phyloP scores from a whole-genome alignment of 768 basidiomycete species.

The Tylopilus rubrobrunneus region DNA sequence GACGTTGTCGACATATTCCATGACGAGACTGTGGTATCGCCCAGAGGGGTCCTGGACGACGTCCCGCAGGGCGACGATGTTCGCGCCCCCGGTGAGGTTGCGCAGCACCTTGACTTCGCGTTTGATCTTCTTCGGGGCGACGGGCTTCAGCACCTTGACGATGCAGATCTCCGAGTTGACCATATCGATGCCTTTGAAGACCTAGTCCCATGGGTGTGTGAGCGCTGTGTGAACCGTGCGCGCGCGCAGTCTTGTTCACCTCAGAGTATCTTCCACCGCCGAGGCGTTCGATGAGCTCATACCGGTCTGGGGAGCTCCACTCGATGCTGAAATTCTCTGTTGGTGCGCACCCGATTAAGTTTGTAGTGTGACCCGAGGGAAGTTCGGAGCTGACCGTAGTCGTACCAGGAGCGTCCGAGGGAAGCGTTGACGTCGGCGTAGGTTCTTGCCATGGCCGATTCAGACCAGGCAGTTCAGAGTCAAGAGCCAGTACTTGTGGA shows the following conservation, averaged over 20 bases:
- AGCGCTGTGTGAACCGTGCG: background rate
- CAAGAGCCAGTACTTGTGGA: conserved; percentile 16
- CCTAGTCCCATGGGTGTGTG: conserved; percentile 28
- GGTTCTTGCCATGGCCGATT: conserved; percentile 41
- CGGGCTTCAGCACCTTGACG: conserved; percentile 73
- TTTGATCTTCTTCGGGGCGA: conserved; percentile 64
- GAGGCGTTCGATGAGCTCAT: conserved; percentile 60
- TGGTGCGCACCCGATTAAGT: background rate
- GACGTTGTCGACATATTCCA: conserved; percentile 64
- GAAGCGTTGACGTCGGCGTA: conserved; percentile 57
- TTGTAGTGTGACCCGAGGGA: background rate
- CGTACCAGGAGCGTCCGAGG: conserved; percentile 58
- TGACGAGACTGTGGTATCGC: conserved; percentile 61
- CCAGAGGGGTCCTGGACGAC: conserved; percentile 63
- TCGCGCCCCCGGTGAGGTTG: conserved; percentile 68
- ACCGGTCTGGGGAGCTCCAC: conserved; percentile 65
- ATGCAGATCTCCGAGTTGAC: conserved; percentile 51
- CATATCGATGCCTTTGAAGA: conserved; percentile 59
- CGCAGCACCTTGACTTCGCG: conserved; percentile 72
- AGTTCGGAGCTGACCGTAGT: conserved; percentile 44
- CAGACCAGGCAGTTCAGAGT: conserved; percentile 10
- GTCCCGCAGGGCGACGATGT: conserved; percentile 62
- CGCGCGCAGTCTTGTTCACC: conserved; percentile 27
- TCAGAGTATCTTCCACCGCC: conserved; percentile 68
- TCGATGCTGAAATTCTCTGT: conserved; percentile 56